phyloP scores from a whole-genome alignment of 495 filamentous ascomycete species.

The Neurospora tetraspora region DNA sequence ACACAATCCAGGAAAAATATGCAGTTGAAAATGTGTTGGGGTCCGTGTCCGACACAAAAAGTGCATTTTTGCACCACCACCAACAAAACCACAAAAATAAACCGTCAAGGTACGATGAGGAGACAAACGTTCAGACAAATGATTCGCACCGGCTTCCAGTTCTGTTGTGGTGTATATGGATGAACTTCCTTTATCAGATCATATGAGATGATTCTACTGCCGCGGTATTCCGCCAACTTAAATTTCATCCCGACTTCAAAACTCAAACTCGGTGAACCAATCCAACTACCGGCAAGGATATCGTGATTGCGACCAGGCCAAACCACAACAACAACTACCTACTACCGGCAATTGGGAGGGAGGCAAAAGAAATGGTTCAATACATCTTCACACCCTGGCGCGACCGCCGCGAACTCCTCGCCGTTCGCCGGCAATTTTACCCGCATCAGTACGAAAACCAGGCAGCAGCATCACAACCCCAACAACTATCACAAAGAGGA shows the following conservation, averaged over 20 bases:
- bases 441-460: conserved; percentile 17
- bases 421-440: conserved; percentile 59
- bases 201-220: neutral
- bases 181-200: neutral
- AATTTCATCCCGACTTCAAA: neutral
- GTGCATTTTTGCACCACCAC: neutral
- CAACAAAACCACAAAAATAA: neutral
- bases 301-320: neutral
- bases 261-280: neutral
- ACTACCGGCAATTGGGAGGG: neutral
- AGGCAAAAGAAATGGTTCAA: conserved; percentile 47
- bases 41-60: neutral
- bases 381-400: conserved; percentile 79
- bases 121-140: neutral
- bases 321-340: neutral
- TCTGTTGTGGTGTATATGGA: neutral
- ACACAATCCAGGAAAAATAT: neutral
- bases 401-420: conserved; percentile 50
- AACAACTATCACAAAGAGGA: neutral
- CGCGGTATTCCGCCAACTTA: neutral
- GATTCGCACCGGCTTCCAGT: neutral
- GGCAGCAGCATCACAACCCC: conserved; percentile 1
- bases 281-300: neutral
- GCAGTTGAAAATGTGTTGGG: neutral
- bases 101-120: neutral